Percentiles rank a stretch among this genome's conserved stretches.
These are phyloP conservation scores for Pythium volutum DNA, from an alignment of 352 stramenopile genomes.

Conservation along the genomic window DNA sequence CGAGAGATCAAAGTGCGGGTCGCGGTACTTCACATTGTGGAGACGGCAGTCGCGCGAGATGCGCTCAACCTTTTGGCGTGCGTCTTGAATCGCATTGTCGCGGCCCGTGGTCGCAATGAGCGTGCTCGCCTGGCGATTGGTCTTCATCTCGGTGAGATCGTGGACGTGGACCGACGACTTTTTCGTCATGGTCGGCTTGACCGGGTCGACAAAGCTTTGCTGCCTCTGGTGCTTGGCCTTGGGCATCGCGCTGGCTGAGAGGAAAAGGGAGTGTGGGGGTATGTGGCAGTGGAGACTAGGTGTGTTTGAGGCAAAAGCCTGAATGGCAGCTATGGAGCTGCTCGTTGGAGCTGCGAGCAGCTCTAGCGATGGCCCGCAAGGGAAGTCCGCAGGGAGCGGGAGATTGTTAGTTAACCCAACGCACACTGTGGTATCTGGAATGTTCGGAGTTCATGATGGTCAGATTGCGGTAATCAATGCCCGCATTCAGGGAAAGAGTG, in stretches of 20 bases:
- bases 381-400: too few species aligned
- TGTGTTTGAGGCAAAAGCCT: neutral
- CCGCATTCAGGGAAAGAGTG: too few species aligned
- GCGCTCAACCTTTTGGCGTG: conserved; percentile 1
- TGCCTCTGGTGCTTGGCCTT: conserved; percentile 2
- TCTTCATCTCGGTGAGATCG: conserved; percentile 3
- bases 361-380: too few species aligned
- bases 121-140: neutral
- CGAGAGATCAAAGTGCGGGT: conserved; percentile 36
- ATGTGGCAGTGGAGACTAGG: neutral
- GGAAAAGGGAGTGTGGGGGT: neutral
- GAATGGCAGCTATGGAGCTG: neutral
- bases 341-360: neutral
- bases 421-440: too few species aligned
- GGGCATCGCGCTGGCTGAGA: neutral
- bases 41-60: conserved; percentile 5
- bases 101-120: conserved; percentile 4
- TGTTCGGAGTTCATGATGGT: too few species aligned
- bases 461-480: too few species aligned
- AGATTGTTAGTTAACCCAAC: too few species aligned
- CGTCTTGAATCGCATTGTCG: neutral
- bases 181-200: neutral
- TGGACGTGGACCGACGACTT: neutral
- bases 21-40: conserved; percentile 43
- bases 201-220: neutral